Conservation (phyloP, 106 monocot genomes). For the Alisma plantagoaquatica region DNA sequence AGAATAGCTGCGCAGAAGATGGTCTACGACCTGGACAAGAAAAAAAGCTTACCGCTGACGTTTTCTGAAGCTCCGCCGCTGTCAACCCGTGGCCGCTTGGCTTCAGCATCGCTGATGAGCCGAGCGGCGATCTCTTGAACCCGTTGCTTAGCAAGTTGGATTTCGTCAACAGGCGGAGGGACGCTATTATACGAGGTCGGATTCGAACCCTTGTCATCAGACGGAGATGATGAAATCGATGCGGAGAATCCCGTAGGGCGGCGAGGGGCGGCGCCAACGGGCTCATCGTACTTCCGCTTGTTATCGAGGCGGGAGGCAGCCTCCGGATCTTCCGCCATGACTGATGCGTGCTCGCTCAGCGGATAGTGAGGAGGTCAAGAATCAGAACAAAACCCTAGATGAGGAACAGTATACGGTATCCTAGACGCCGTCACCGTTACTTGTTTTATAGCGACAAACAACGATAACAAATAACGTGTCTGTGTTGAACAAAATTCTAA, state of each 20-base stretch:
- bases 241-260: constrained; percentile 60
- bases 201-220: constrained; percentile 6
- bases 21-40: too few relatives aligned
- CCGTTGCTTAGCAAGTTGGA: constrained; percentile 71
- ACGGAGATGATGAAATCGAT: constrained; percentile 25
- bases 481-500: too few relatives aligned
- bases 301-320: constrained; percentile 36
- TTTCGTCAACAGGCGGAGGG: constrained; percentile 52
- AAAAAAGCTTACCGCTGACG: constrained; percentile 4
- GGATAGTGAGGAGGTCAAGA: too few relatives aligned
- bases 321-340: constrained; percentile 58
- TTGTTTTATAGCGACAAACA: too few relatives aligned
- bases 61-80: constrained; percentile 34
- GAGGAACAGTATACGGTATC: too few relatives aligned
- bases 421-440: too few relatives aligned
- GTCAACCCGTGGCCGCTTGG: constrained; percentile 68
- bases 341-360: too few relatives aligned
- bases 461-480: too few relatives aligned
- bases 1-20: too few relatives aligned
- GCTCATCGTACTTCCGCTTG: constrained; percentile 84
- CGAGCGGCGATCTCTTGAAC: constrained; percentile 79
- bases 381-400: too few relatives aligned
- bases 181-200: constrained; percentile 58
- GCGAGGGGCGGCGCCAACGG: constrained; percentile 22
- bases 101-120: constrained; percentile 66